Percentiles rank a stretch among this genome's conserved stretches.
Conservation (phyloP, 768 basidiomycete genomes). For the Lactifluus pinguis region DNA sequence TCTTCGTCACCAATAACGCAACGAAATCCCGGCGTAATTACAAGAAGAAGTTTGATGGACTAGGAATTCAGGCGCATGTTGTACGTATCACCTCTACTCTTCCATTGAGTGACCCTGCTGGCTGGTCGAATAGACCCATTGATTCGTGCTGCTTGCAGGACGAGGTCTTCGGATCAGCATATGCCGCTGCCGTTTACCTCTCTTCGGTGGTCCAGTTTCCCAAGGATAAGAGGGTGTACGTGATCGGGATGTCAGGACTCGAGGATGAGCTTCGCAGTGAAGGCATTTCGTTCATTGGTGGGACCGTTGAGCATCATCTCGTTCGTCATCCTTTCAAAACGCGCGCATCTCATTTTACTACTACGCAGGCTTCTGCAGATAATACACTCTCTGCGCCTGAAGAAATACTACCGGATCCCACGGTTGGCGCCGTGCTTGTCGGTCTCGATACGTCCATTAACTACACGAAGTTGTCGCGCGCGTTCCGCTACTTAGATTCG, state of each 20-base stretch:
- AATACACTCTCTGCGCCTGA: conserved; percentile 63
- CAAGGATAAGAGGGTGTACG: conserved; percentile 89
- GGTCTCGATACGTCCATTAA: conserved; percentile 82
- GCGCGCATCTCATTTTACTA: conserved; percentile 4
- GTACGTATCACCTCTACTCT: conserved; percentile 40
- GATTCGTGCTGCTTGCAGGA: conserved; percentile 44
- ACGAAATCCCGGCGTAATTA: conserved; percentile 84
- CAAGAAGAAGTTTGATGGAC: conserved; percentile 84
- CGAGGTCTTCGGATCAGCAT: conserved; percentile 95
- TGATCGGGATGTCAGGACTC: conserved; percentile 84
- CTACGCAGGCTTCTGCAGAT: conserved; percentile 70
- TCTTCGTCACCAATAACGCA: conserved; percentile 98
- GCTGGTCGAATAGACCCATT: background rate
- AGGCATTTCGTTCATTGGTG: conserved; percentile 72
- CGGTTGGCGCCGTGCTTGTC: conserved; percentile 89
- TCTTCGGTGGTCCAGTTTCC: conserved; percentile 85
- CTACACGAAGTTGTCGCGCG: conserved; percentile 92
- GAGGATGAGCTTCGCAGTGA: conserved; percentile 91
- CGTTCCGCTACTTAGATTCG: conserved; percentile 80
- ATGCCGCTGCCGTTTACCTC: conserved; percentile 73
- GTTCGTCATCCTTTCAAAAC: background rate
- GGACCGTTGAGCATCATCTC: conserved; percentile 52
- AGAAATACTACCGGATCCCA: conserved; percentile 66
- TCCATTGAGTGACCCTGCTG: background rate
- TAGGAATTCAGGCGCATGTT: conserved; percentile 76